A percentile compares a stretch with the other conserved stretches of the same genome.
Conservation (phyloP, 192 early-diverging fungal genomes). For the Coemansia sp. region DNA sequence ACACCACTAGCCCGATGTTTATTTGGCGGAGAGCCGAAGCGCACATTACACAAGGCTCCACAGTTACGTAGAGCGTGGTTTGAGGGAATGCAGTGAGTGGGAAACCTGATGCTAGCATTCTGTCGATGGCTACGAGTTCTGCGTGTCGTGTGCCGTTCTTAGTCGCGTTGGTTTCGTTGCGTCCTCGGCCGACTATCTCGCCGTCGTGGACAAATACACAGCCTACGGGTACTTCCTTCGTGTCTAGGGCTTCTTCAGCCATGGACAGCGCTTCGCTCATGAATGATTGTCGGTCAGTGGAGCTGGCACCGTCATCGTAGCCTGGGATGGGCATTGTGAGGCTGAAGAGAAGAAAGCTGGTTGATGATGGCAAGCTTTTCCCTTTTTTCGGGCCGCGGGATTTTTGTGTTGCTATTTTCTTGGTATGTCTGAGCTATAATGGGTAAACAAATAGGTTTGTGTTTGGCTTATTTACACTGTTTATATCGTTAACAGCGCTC, state of each 20-base stretch:
- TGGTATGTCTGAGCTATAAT: not conserved
- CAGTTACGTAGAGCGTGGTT: conserved; percentile 88
- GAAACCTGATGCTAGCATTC: conserved; percentile 56
- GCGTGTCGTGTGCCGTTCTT: conserved; percentile 92
- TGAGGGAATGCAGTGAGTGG: conserved; percentile 46
- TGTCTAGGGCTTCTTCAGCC: conserved; percentile 82
- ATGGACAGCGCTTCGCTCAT: conserved; percentile 38
- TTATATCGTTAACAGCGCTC: no score
- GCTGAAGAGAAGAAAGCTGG: not conserved
- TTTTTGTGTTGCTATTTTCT: not conserved
- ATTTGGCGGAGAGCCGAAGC: conserved; percentile 85
- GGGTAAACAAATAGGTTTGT: not conserved
- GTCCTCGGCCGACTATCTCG: conserved; percentile 71
- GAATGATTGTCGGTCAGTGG: conserved; percentile 1
- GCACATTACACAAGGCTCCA: conserved; percentile 99
- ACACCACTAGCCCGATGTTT: conserved; percentile 79
- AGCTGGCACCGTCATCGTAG: not conserved
- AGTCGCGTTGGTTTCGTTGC: conserved; percentile 86
- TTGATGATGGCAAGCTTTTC: not conserved
- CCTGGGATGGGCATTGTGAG: not conserved
- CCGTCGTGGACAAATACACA: conserved; percentile 82
- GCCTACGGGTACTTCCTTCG: conserved; percentile 92
- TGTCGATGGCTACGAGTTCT: conserved; percentile 90
- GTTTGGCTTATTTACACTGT: no score
- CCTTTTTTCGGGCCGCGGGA: not conserved